Evolutionary conservation across 192 early-diverging fungal species (phyloP).

Genomic region (Dispira parvispora): DNA sequence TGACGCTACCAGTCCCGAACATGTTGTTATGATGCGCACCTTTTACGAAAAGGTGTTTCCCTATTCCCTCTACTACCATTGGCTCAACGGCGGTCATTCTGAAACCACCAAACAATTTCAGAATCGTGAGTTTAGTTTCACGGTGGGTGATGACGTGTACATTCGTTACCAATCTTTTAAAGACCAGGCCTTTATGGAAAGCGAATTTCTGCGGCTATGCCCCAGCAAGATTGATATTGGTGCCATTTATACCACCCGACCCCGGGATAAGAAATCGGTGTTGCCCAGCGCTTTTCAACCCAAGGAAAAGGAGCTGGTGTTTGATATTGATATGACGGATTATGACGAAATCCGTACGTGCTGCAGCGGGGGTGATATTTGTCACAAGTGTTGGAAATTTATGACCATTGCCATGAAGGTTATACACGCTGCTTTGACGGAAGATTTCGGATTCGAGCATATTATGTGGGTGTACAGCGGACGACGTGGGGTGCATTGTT

Average conservation of each 20-base stretch:
- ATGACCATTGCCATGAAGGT: constrained; percentile 86
- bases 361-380: constrained; percentile 77
- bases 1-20: constrained; percentile 4
- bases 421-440: constrained; percentile 55
- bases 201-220: constrained; percentile 49
- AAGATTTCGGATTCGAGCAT: constrained; percentile 92
- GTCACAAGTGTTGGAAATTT: constrained; percentile 82
- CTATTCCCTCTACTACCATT: constrained; percentile 55
- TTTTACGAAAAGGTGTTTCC: constrained; percentile 87
- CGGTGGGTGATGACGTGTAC: constrained; percentile 58
- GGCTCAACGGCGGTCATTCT: constrained; percentile 43
- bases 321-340: constrained; percentile 99
- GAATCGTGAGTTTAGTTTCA: constrained; percentile 88
- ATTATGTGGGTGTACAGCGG: constrained; percentile 92
- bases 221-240: constrained; percentile 96
- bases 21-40: constrained; percentile 27
- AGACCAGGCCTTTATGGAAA: constrained; percentile 48
- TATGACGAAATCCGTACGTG: constrained; percentile 96
- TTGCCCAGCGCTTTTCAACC: constrained; percentile 55
- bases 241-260: constrained; percentile 74
- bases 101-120: constrained; percentile 53
- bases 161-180: constrained; percentile 82
- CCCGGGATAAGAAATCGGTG: constrained; percentile 68
- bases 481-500: constrained; percentile 95
- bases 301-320: constrained; percentile 76